Evolutionary conservation across 164 flowering plant genomes (phyloP).

Genomic region (Vitis riparia): DNA sequence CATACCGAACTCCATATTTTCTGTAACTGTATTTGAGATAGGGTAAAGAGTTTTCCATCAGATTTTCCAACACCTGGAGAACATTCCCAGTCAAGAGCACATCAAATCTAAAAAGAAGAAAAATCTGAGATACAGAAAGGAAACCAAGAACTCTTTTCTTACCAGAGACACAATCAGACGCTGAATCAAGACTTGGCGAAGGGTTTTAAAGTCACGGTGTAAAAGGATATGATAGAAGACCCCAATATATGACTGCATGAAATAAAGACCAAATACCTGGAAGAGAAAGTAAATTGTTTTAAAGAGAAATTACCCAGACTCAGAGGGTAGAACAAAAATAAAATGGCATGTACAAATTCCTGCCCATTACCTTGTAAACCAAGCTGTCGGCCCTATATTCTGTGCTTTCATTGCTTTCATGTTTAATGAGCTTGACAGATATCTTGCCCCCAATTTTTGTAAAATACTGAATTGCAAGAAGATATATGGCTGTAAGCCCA

Average conservation of each 20-base stretch:
- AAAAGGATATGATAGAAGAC: slow-evolving; percentile 82
- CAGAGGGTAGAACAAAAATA: not conserved
- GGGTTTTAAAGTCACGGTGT: slow-evolving; percentile 75
- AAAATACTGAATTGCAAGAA: slow-evolving; percentile 66
- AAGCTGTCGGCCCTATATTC: slow-evolving; percentile 85
- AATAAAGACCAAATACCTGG: slow-evolving; percentile 96
- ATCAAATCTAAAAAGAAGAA: not conserved
- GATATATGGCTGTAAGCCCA: slow-evolving; percentile 71
- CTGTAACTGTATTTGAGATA: slow-evolving; percentile 80
- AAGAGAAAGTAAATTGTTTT: slow-evolving; percentile 3
- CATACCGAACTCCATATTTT: slow-evolving; percentile 75
- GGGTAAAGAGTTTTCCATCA: slow-evolving; percentile 78
- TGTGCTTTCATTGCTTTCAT: slow-evolving; percentile 57
- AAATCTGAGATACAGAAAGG: not conserved
- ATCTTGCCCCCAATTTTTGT: slow-evolving; percentile 74
- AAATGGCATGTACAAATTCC: not conserved
- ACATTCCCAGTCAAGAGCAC: slow-evolving; percentile 6
- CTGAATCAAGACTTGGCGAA: slow-evolving; percentile 81
- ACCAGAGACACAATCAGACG: slow-evolving; percentile 87
- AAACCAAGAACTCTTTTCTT: not conserved
- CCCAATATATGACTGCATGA: slow-evolving; percentile 94
- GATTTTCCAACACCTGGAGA: slow-evolving; percentile 73
- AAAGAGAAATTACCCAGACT: not conserved
- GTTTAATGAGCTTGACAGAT: slow-evolving; percentile 70
- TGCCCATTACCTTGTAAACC: slow-evolving; percentile 71